Percentiles rank a stretch among this genome's conserved stretches.
Conservation (phyloP, 257 asterid genomes). For the Fraxinus cuspidata region DNA sequence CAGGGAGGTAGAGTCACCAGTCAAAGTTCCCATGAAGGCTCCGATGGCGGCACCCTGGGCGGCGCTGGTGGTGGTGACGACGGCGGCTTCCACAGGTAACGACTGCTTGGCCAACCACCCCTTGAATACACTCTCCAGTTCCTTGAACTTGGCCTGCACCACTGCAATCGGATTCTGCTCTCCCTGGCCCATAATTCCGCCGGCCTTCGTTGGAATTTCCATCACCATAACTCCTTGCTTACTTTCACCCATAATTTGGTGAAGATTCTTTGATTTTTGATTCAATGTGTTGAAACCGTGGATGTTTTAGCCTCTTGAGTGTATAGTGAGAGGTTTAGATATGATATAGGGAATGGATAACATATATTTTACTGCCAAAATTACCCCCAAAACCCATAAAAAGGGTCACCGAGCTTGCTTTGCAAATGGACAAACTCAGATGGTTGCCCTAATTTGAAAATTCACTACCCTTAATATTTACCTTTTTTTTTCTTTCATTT, state of each 20-base stretch:
- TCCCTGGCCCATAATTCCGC: constrained; percentile 26
- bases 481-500: background rate
- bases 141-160: constrained; percentile 68
- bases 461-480: background rate
- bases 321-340: constrained; percentile 20
- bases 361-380: constrained; percentile 26
- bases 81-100: constrained; percentile 82
- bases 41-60: constrained; percentile 88
- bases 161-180: constrained; percentile 67
- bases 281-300: constrained; percentile 4
- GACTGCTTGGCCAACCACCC: constrained; percentile 83
- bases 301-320: background rate
- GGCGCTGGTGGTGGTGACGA: constrained; percentile 74
- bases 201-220: constrained; percentile 37
- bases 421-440: background rate
- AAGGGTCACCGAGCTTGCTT: background rate
- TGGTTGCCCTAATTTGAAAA: background rate
- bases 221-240: constrained; percentile 59
- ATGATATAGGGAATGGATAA: constrained; percentile 33
- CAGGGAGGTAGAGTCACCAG: constrained; percentile 59
- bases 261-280: background rate
- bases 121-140: constrained; percentile 56
- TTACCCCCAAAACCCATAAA: constrained; percentile 23
- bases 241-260: constrained; percentile 45
- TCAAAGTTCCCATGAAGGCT: constrained; percentile 78